phyloP scores from a whole-genome alignment of 2,329 filamentous ascomycete genomes.

The Cladophialophora immunda region DNA sequence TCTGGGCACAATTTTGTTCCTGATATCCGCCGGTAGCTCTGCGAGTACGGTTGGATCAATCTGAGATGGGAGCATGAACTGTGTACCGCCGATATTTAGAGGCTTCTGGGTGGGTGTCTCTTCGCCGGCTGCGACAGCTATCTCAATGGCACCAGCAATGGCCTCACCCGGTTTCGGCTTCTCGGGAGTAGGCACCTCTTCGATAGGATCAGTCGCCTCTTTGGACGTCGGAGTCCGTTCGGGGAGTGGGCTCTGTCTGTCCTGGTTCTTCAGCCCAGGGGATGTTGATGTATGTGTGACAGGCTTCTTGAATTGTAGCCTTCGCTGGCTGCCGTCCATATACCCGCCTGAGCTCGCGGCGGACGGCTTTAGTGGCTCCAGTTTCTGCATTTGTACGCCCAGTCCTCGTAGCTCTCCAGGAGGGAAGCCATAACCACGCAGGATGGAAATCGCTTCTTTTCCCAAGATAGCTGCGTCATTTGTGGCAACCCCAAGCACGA shows the following conservation, averaged over 20 bases:
- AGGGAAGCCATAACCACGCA: constrained; percentile 82
- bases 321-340: constrained; percentile 78
- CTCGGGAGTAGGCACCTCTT: constrained; percentile 56
- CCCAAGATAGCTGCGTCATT: constrained; percentile 75
- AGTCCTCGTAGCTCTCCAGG: constrained; percentile 93
- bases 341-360: constrained; percentile 6
- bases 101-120: constrained; percentile 47
- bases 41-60: constrained; percentile 82
- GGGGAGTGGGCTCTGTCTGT: constrained; percentile 6
- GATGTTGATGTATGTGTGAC: constrained; percentile 44
- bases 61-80: constrained; percentile 86
- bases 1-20: constrained; percentile 75
- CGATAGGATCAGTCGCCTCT: constrained; percentile 57
- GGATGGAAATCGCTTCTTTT: constrained; percentile 83
- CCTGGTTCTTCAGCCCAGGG: constrained; percentile 22
- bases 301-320: constrained; percentile 74
- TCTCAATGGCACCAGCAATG: constrained; percentile 40
- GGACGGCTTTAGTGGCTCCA: constrained; percentile 76
- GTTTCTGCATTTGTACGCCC: constrained; percentile 90
- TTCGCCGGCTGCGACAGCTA: constrained; percentile 40
- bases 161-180: constrained; percentile 44
- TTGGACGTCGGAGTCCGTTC: constrained; percentile 37
- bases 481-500: constrained; percentile 82
- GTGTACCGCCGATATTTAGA: constrained; percentile 83
- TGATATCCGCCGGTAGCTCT: constrained; percentile 84